Percentiles rank a stretch among this genome's conserved stretches.
Conservation (phyloP, 2,329 filamentous ascomycete species). For the Colletotrichum sp. region DNA sequence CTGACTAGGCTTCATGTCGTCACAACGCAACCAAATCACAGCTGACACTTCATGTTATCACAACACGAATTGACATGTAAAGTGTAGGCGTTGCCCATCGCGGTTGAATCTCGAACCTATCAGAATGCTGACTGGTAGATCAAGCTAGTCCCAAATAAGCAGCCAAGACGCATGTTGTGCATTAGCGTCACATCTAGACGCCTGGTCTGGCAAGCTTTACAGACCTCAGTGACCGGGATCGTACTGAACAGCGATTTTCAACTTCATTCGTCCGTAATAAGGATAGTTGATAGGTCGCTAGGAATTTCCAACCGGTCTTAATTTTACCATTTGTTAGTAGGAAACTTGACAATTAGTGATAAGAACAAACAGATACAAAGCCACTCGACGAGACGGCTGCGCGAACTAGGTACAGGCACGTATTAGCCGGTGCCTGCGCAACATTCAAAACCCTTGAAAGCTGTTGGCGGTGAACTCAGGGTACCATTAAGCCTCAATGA, state of each 20-base stretch:
- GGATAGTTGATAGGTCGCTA: neutral
- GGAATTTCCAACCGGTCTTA: neutral
- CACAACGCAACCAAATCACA: too few species aligned
- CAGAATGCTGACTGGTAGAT: fast-evolving
- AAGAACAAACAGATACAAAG: neutral
- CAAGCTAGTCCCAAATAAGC: neutral
- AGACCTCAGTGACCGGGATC: neutral
- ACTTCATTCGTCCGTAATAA: neutral
- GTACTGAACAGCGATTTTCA: fast-evolving
- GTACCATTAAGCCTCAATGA: neutral
- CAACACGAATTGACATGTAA: neutral
- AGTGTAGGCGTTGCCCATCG: neutral
- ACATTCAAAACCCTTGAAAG: neutral
- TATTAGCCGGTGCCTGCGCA: fast-evolving
- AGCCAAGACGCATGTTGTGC: neutral
- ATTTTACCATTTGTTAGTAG: neutral
- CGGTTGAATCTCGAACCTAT: neutral
- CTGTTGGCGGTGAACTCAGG: fast-evolving
- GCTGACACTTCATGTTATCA: neutral
- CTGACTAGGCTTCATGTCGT: neutral
- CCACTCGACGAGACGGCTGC: fast-evolving
- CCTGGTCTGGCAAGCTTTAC: neutral
- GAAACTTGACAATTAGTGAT: neutral
- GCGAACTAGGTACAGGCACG: neutral
- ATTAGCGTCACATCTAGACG: neutral